Base-by-base conservation (phyloP, 1,139 yeast genomes). In the Ogataea hybrid region DNA sequence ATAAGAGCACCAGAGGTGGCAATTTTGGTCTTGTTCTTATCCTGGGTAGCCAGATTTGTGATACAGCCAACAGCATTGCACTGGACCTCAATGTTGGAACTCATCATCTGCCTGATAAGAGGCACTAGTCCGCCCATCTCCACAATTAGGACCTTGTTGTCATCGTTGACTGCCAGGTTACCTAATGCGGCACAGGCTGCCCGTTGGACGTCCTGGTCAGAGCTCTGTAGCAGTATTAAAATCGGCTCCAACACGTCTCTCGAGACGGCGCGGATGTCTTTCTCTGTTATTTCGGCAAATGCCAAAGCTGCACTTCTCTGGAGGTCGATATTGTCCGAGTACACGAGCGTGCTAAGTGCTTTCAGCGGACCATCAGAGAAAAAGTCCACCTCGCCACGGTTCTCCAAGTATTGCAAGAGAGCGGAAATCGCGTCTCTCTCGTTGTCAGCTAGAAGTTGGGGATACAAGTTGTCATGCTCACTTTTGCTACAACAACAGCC, bases 141-240 rank as follows among this genome's bases (percentile, higher is more conserved):
- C 25, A 92, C 98, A 50, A 94, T 92, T 42, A 92, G 73, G 21
- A 85, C 77, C 64, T 92, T 92, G 68, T 94, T 92, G 50, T 88
- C 97, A 59, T 90, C 90, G 66, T 92, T 89, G 33, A 94, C 98
- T 1, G 99, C 99, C 57, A 92, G 71, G 58, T 92, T 92, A 8
- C 99, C 98, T 52, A 92, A 71, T 2, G 99, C 98, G 2, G 98
- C 99, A 64, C 97, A 92, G 0, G 98, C 97, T 4, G 98, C 98
- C 44, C 97, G 77, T 67, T 92, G 98, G 25, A 92, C 96, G 66
- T 92, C 98, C 40, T 90, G 77, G 63, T 92, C 98, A 18, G 84
- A 75, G 51, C 87, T 81, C 65, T 90, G 96, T 52, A 94, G 71
- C 39, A 92, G 73, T 41, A 89, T 86, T 47, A 92, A 72, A 39